Percentiles rank a stretch among this genome's conserved stretches.
Conservation (phyloP, 345 rosid species). For the Murraya paniculata region DNA sequence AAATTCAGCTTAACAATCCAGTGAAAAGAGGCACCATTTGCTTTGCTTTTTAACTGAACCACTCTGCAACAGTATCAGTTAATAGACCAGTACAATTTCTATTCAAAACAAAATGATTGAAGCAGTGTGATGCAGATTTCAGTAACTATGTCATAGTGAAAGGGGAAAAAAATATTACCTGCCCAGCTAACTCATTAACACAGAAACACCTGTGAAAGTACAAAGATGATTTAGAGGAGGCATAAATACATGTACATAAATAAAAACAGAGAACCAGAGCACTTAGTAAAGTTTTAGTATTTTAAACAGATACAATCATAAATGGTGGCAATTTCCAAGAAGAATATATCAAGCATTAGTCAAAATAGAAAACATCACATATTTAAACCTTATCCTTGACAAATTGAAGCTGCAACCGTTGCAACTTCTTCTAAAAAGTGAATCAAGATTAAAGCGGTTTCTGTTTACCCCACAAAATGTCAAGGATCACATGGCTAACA, state of each 20-base stretch:
- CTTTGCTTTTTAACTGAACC: neutral
- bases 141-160: neutral
- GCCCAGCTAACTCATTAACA: conserved; percentile 57
- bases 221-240: conserved; percentile 18
- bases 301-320: neutral
- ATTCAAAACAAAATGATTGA: neutral
- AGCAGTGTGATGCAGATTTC: neutral
- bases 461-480: neutral
- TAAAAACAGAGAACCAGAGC: neutral
- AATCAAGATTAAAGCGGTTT: neutral
- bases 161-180: conserved; percentile 42
- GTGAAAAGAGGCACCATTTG: neutral
- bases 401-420: neutral
- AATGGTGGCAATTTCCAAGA: neutral
- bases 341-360: neutral
- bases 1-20: neutral
- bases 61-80: neutral
- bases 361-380: neutral
- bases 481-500: neutral
- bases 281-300: neutral
- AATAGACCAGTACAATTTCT: neutral
- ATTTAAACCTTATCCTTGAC: neutral
- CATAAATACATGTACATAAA: neutral
- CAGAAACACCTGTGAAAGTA: conserved; percentile 63
- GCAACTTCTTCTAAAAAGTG: neutral